Conservation (phyloP, 345 rosid genomes). For the Heritiera littoralis region DNA sequence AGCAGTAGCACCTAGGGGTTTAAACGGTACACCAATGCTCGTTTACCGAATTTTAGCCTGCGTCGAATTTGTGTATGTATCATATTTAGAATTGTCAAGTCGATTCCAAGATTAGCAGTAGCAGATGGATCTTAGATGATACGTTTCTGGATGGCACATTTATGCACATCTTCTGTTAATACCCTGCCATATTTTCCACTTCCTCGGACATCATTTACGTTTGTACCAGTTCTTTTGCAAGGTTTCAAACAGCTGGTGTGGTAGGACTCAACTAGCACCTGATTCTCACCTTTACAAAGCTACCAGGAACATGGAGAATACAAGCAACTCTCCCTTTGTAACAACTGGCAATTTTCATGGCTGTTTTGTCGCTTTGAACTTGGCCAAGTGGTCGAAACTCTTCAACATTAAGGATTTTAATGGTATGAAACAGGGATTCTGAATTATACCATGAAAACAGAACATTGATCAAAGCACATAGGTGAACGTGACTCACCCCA, state of each 20-base stretch:
- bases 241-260: slow-evolving; percentile 78
- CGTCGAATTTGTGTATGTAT: no score
- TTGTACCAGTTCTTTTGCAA: slow-evolving; percentile 72
- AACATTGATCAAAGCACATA: no score
- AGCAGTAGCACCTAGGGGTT: no score
- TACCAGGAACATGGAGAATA: slow-evolving; percentile 65
- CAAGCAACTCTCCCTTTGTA: slow-evolving; percentile 74
- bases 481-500: no score
- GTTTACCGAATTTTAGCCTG: no score
- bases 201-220: slow-evolving; percentile 59
- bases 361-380: slow-evolving; percentile 61
- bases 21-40: no score
- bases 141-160: slow-evolving; percentile 51
- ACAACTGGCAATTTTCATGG: slow-evolving; percentile 92
- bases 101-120: no score
- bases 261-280: slow-evolving; percentile 34
- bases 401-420: no score
- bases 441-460: no score
- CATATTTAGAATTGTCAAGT: no score
- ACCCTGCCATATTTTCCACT: slow-evolving; percentile 78
- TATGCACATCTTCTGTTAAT: slow-evolving; percentile 73
- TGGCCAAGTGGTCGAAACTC: no score
- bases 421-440: no score
- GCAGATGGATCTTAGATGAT: slow-evolving; percentile 17
- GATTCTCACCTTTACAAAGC: slow-evolving; percentile 73